Conservation (phyloP, 495 filamentous ascomycete genomes). For the Penicillium salamii region DNA sequence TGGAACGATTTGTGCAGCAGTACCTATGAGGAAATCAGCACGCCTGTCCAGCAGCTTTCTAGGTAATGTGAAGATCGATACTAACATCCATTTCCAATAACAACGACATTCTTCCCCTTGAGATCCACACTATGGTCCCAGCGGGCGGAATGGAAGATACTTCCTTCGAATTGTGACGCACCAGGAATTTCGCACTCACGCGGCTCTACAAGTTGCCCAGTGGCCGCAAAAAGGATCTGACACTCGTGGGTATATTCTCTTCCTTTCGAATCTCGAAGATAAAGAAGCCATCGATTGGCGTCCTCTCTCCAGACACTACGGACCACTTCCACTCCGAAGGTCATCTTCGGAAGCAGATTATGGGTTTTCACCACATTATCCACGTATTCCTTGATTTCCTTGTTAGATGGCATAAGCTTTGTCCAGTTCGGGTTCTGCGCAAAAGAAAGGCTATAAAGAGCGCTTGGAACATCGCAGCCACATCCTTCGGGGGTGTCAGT, state of each 20-base stretch:
- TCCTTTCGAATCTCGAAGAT: slow-evolving; percentile 33
- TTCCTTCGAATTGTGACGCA: slow-evolving; percentile 46
- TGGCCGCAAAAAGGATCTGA: slow-evolving; percentile 47
- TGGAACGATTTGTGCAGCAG: slow-evolving; percentile 46
- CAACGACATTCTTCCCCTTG: slow-evolving; percentile 53
- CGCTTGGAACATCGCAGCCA: slow-evolving; percentile 24
- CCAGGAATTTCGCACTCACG: slow-evolving; percentile 47
- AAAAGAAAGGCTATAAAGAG: slow-evolving; percentile 52
- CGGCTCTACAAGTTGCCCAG: slow-evolving; percentile 45
- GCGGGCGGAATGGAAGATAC: slow-evolving; percentile 55
- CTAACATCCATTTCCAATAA: slow-evolving; percentile 51
- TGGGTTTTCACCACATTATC: slow-evolving; percentile 43
- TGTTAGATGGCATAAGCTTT: slow-evolving; percentile 37
- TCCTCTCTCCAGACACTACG: slow-evolving; percentile 41
- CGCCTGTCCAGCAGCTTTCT: slow-evolving; percentile 19
- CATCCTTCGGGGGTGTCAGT: slow-evolving; percentile 13
- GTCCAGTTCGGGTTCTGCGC: slow-evolving; percentile 44
- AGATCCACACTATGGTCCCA: slow-evolving; percentile 57
- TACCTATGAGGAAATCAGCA: no score
- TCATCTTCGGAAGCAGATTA: slow-evolving; percentile 39
- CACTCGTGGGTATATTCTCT: slow-evolving; percentile 29
- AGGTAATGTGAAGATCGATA: slow-evolving; percentile 1
- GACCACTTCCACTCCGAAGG: slow-evolving; percentile 44
- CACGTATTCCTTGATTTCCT: slow-evolving; percentile 48
- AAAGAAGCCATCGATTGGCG: slow-evolving; percentile 40